A percentile compares a stretch with the other conserved stretches of the same genome.
Conservation (phyloP, 2,329 filamentous ascomycete genomes). For the Aspergillus sp. region DNA sequence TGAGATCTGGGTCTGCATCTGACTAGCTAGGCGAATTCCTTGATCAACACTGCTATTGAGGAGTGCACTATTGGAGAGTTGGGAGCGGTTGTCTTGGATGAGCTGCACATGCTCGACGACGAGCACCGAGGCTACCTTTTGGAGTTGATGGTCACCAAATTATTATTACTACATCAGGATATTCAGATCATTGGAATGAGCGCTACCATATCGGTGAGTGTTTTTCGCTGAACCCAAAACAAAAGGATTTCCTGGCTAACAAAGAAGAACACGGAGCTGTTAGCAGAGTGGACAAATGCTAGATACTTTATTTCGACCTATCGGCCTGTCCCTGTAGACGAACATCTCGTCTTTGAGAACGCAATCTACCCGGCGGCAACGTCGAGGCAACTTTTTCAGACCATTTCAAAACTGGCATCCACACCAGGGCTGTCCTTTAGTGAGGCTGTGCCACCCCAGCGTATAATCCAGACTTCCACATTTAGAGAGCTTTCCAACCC, state of each 20-base stretch:
- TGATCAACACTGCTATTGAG: conserved; percentile 74
- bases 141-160: conserved; percentile 74
- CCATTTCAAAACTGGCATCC: conserved; percentile 55
- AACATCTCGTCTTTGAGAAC: conserved; percentile 74
- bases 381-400: conserved; percentile 63
- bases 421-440: conserved; percentile 34
- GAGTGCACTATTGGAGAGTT: conserved; percentile 69
- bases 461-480: conserved; percentile 59
- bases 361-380: conserved; percentile 66
- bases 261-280: conserved; percentile 68
- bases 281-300: conserved; percentile 72
- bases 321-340: conserved; percentile 74
- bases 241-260: conserved; percentile 17
- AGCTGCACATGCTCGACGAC: conserved; percentile 82
- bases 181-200: conserved; percentile 81
- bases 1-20: not conserved
- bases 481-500: conserved; percentile 68
- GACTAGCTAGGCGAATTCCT: conserved; percentile 66
- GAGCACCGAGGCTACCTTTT: conserved; percentile 75
- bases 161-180: conserved; percentile 68
- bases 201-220: conserved; percentile 70
- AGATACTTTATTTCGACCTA: conserved; percentile 75
- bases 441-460: conserved; percentile 40
- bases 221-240: not conserved
- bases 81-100: conserved; percentile 72